These are phyloP conservation scores for Alternaria metachromatica DNA, from an alignment of 2,329 filamentous ascomycete species.

Conservation along the genomic window DNA sequence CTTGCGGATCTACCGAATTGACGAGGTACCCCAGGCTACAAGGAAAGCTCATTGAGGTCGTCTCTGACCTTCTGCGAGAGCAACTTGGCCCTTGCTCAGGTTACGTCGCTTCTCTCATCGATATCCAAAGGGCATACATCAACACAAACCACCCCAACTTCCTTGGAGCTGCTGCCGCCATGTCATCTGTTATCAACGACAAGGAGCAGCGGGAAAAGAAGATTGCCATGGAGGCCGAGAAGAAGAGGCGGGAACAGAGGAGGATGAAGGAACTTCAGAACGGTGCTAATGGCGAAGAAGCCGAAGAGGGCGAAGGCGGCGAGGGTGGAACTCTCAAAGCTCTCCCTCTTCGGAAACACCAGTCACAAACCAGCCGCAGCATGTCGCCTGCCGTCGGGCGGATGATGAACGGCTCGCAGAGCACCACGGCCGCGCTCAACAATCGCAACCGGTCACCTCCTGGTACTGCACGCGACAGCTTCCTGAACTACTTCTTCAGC, in stretches of 20 bases:
- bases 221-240: conserved; percentile 79
- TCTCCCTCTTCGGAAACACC: conserved; percentile 67
- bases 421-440: conserved; percentile 70
- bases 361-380: conserved; percentile 71
- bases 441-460: conserved; percentile 67
- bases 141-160: conserved; percentile 99
- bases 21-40: conserved; percentile 91
- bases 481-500: conserved; percentile 98
- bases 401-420: conserved; percentile 64
- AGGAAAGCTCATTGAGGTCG: conserved; percentile 96
- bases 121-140: conserved; percentile 97
- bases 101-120: conserved; percentile 96
- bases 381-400: conserved; percentile 79
- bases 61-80: conserved; percentile 93
- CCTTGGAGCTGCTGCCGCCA: conserved; percentile 92
- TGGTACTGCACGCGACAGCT: conserved; percentile 78
- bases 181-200: conserved; percentile 94
- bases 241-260: conserved; percentile 81
- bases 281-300: conserved; percentile 63
- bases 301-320: conserved; percentile 68
- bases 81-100: conserved; percentile 84
- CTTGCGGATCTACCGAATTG: conserved; percentile 93
- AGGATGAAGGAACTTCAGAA: conserved; percentile 79
- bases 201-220: conserved; percentile 95
- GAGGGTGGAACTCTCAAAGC: conserved; percentile 62